Evolutionary conservation across 2,329 filamentous ascomycete genomes (phyloP).

Genomic region (Monosporascus sp.): DNA sequence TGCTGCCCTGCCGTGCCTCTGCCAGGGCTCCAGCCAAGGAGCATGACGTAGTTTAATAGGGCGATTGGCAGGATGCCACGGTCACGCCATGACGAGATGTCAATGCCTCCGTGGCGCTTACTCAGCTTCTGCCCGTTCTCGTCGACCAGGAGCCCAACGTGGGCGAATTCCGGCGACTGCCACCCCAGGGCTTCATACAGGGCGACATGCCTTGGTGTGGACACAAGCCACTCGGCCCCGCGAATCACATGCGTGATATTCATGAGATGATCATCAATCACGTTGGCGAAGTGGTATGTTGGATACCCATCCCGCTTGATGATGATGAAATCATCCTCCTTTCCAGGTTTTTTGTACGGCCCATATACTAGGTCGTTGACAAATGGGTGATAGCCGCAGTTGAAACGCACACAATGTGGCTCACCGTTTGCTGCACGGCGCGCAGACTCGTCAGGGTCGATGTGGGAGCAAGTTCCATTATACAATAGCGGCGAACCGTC

Average conservation of each 20-base stretch:
- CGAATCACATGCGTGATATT: constrained; percentile 92
- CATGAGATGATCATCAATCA: constrained; percentile 95
- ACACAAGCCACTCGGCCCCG: constrained; percentile 93
- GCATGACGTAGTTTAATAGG: constrained; percentile 73
- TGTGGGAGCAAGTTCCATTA: constrained; percentile 63
- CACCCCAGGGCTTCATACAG: constrained; percentile 76
- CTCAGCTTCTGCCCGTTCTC: constrained; percentile 70
- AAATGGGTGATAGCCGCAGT: constrained; percentile 53
- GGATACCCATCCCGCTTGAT: constrained; percentile 89
- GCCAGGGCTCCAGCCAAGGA: constrained; percentile 73
- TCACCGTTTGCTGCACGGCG: constrained; percentile 65
- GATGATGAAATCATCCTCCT: constrained; percentile 77
- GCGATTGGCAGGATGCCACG: constrained; percentile 43
- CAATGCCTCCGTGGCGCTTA: constrained; percentile 66
- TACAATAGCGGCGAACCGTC: constrained; percentile 40
- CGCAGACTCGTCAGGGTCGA: constrained; percentile 63
- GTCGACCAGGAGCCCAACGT: constrained; percentile 71
- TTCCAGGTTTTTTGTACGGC: constrained; percentile 47
- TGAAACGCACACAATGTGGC: constrained; percentile 71
- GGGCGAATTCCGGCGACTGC: constrained; percentile 69
- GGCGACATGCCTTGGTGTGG: constrained; percentile 68
- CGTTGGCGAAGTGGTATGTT: constrained; percentile 96
- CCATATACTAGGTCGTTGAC: constrained; percentile 81
- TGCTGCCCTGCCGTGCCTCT: constrained; percentile 35
- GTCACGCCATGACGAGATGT: constrained; percentile 44